Conservation (phyloP, 805 yeast species). For the Lipomyces spencermartinsiae region DNA sequence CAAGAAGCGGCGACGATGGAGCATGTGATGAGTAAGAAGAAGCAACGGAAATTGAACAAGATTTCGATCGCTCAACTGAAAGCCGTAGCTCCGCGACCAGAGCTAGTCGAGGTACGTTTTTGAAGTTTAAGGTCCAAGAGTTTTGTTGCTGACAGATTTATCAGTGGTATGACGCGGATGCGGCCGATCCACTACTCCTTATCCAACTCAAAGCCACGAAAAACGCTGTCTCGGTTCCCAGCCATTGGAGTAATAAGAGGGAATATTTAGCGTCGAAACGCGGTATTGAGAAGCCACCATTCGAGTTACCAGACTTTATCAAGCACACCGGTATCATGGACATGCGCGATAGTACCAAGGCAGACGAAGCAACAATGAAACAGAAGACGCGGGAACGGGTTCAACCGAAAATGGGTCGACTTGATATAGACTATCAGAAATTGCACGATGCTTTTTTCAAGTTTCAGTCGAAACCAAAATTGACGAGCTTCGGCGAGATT, state of each 20-base stretch:
- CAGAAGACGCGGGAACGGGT: slow-evolving; percentile 81
- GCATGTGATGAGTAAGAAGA: slow-evolving; percentile 54
- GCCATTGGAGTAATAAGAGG: slow-evolving; percentile 80
- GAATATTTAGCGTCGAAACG: slow-evolving; percentile 73
- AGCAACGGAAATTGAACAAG: slow-evolving; percentile 55
- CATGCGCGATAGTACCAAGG: slow-evolving; percentile 69
- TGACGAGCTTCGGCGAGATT: slow-evolving; percentile 76
- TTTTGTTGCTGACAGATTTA: neutral
- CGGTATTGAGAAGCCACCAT: slow-evolving; percentile 72
- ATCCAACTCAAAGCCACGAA: slow-evolving; percentile 68
- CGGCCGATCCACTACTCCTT: slow-evolving; percentile 73
- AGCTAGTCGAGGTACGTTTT: slow-evolving; percentile 60
- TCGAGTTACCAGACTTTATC: slow-evolving; percentile 78
- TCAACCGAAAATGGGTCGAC: slow-evolving; percentile 84
- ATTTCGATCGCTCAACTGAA: slow-evolving; percentile 74
- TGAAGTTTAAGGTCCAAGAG: neutral
- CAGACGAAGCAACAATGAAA: slow-evolving; percentile 57
- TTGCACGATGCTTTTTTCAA: slow-evolving; percentile 87
- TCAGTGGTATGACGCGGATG: slow-evolving; percentile 80
- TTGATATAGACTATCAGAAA: slow-evolving; percentile 85
- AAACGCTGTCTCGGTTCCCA: slow-evolving; percentile 77
- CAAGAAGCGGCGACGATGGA: slow-evolving; percentile 39
- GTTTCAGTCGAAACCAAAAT: slow-evolving; percentile 72
- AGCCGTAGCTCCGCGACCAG: slow-evolving; percentile 65
- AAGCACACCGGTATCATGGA: slow-evolving; percentile 83